A percentile compares a stretch with the other conserved stretches of the same genome.
These are phyloP conservation scores for Debaryomyces hansenii DNA, from an alignment of 805 yeast species.

Conservation along the genomic window DNA sequence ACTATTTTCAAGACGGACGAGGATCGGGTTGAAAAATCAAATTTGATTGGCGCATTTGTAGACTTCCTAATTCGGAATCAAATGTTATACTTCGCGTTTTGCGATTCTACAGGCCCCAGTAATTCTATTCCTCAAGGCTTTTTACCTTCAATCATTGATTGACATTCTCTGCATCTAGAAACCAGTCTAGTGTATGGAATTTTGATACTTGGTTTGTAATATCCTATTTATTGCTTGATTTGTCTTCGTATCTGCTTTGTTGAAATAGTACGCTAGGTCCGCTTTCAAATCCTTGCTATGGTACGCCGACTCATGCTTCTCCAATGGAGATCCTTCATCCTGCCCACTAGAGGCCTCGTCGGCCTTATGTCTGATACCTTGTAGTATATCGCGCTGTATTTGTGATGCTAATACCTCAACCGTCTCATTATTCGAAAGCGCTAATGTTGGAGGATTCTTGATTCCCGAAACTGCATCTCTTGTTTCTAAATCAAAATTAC, in stretches of 20 bases:
- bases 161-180: too few relatives aligned
- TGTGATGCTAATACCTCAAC: constrained; percentile 26
- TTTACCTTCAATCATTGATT: too few relatives aligned
- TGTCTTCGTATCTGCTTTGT: constrained; percentile 27
- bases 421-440: constrained; percentile 18
- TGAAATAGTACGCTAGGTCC: constrained; percentile 23
- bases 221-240: constrained; percentile 24
- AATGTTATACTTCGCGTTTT: neutral
- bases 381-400: constrained; percentile 21
- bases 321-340: neutral
- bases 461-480: neutral
- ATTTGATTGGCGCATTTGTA: constrained; percentile 31
- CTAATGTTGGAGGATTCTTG: neutral
- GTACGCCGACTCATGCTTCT: constrained; percentile 1
- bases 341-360: neutral
- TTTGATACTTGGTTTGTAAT: constrained; percentile 24
- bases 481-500: neutral
- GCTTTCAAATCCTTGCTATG: constrained; percentile 32
- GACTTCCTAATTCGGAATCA: constrained; percentile 30
- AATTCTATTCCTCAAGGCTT: too few relatives aligned
- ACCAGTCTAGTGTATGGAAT: neutral
- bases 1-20: constrained; percentile 9
- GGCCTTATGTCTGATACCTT: constrained; percentile 13
- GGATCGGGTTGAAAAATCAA: constrained; percentile 20
- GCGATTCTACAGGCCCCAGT: too few relatives aligned